Conservation (phyloP, 176 grass and related monocot species). For the Rhynchospora breviuscula region DNA sequence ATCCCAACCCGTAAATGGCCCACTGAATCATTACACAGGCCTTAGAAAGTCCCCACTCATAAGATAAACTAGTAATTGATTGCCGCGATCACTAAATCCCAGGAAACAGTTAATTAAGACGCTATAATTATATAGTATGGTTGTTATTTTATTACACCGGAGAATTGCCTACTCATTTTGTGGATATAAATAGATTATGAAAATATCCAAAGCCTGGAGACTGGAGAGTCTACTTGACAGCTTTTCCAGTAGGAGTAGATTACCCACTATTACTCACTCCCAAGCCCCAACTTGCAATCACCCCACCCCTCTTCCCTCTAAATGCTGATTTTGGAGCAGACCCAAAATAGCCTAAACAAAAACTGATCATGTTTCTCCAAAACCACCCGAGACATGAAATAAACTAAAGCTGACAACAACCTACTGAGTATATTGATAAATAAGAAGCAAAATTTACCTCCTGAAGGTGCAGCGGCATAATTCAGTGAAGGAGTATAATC, state of each 20-base stretch:
- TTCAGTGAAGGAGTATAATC: constrained; percentile 29
- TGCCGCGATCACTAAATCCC: not conserved
- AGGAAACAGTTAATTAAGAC: not conserved
- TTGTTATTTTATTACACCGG: not conserved
- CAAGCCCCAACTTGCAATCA: too few species aligned
- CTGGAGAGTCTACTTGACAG: not conserved
- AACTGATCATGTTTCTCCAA: not conserved
- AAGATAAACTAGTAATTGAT: not conserved
- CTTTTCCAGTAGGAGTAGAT: not conserved
- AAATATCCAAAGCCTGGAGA: not conserved
- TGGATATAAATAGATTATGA: not conserved
- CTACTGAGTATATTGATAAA: constrained; percentile 14
- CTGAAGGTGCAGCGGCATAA: not conserved
- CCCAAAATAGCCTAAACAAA: not conserved
- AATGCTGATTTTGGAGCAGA: not conserved
- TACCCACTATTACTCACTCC: too few species aligned
- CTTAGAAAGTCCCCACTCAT: not conserved
- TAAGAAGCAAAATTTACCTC: not conserved
- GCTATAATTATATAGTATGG: not conserved
- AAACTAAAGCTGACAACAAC: constrained; percentile 2
- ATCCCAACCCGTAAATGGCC: not conserved
- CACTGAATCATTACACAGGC: not conserved
- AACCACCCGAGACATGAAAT: not conserved
- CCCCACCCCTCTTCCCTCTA: too few species aligned
- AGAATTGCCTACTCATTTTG: not conserved